Percentiles rank a stretch among this genome's conserved stretches.
These are phyloP conservation scores for Porpolomopsis calyptriformis DNA, from an alignment of 768 basidiomycete genomes.

Conservation along the genomic window DNA sequence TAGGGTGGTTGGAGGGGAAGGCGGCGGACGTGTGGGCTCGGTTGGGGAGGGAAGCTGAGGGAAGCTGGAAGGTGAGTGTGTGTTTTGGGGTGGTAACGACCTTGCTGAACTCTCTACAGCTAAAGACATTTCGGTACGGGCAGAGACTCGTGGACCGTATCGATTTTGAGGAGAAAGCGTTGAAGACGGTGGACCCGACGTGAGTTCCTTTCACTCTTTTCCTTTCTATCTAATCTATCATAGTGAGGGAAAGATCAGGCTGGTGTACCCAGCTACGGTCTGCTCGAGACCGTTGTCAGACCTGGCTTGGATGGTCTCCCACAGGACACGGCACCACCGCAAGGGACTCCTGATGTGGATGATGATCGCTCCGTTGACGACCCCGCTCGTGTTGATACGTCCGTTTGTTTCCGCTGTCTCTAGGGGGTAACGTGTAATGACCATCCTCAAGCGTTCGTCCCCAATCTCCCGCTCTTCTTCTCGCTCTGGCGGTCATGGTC, in stretches of 20 bases:
- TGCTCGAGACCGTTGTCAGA: constrained; percentile 30
- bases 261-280: too few species aligned
- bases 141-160: constrained; percentile 60
- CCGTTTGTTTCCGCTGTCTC: constrained; percentile 18
- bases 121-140: constrained; percentile 49
- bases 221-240: constrained; percentile 19
- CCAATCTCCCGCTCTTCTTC: constrained; percentile 80
- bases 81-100: constrained; percentile 1
- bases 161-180: constrained; percentile 72
- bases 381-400: constrained; percentile 75
- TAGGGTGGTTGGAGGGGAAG: constrained; percentile 42
- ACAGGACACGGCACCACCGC: constrained; percentile 52
- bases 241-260: constrained; percentile 13
- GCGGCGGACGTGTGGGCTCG: constrained; percentile 49
- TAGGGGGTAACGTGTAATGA: background rate
- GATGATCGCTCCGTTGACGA: constrained; percentile 54
- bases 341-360: constrained; percentile 61
- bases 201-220: constrained; percentile 35
- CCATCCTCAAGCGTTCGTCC: constrained; percentile 52
- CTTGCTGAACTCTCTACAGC: constrained; percentile 24
- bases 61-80: constrained; percentile 62
- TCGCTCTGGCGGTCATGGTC: constrained; percentile 80
- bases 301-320: constrained; percentile 39
- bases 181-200: constrained; percentile 64
- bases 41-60: constrained; percentile 54